These are phyloP conservation scores for Viola odorata DNA, from an alignment of 345 rosid genomes.

Conservation along the genomic window DNA sequence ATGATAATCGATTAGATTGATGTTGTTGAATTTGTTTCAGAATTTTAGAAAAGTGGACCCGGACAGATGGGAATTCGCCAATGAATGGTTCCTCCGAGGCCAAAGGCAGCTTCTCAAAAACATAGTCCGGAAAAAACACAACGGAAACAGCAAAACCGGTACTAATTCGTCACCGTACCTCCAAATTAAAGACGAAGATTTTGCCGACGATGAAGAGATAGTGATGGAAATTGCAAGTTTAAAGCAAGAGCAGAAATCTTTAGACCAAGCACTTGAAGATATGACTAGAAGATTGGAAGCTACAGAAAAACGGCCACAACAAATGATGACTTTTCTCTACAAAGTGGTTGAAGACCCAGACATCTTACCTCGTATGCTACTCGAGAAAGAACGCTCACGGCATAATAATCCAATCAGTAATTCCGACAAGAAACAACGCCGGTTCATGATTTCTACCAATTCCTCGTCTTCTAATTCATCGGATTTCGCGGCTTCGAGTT, in stretches of 20 bases:
- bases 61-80: constrained; percentile 31
- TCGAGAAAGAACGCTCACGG: constrained; percentile 41
- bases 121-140: constrained; percentile 19
- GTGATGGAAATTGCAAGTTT: constrained; percentile 61
- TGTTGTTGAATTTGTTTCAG: background rate
- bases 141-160: background rate
- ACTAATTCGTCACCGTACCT: constrained; percentile 1
- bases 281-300: constrained; percentile 70
- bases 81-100: constrained; percentile 24
- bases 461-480: constrained; percentile 32
- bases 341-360: constrained; percentile 81
- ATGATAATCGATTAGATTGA: background rate
- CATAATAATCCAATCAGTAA: constrained; percentile 1
- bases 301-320: constrained; percentile 81
- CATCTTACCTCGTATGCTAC: constrained; percentile 60
- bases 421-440: constrained; percentile 42
- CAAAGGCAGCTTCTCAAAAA: constrained; percentile 23
- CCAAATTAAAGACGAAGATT: constrained; percentile 26
- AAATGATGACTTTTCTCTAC: constrained; percentile 84
- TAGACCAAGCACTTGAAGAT: constrained; percentile 56
- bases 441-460: constrained; percentile 26
- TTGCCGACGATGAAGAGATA: constrained; percentile 56
- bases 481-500: constrained; percentile 37
- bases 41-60: constrained; percentile 29
- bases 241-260: constrained; percentile 58